phyloP scores from a whole-genome alignment of 2,329 filamentous ascomycete species.

The Neospermospora avenae region DNA sequence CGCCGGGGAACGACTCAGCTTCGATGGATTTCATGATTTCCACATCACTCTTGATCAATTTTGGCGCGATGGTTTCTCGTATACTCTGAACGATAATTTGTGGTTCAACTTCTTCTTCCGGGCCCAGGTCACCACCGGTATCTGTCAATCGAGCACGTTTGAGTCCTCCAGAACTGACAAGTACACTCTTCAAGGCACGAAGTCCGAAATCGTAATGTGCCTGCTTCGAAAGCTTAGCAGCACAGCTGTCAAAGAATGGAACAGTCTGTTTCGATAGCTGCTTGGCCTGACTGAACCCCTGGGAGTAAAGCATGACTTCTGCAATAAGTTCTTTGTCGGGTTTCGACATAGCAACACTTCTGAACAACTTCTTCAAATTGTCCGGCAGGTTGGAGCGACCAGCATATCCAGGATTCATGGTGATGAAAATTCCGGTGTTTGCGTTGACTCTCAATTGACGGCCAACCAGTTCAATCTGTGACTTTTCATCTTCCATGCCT shows the following conservation, averaged over 20 bases:
- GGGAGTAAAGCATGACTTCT: conserved; percentile 99
- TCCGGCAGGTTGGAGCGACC: conserved; percentile 97
- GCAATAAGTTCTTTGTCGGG: conserved; percentile 99
- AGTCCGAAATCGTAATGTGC: conserved; percentile 99
- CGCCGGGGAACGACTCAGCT: conserved; percentile 80
- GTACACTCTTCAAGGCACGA: conserved; percentile 94
- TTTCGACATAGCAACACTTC: conserved; percentile 99
- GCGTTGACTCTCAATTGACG: conserved; percentile 84
- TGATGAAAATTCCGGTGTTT: conserved; percentile 99
- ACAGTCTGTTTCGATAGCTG: conserved; percentile 91
- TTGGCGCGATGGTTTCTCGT: conserved; percentile 96
- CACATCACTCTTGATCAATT: conserved; percentile 90
- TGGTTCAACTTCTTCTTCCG: conserved; percentile 77
- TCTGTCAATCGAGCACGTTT: conserved; percentile 76
- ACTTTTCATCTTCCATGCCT: conserved; percentile 73
- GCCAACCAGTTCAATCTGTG: conserved; percentile 91
- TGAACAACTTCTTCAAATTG: conserved; percentile 99
- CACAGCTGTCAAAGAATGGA: conserved; percentile 95
- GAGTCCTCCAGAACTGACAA: conserved; percentile 94
- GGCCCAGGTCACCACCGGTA: conserved; percentile 53
- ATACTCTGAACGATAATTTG: conserved; percentile 99
- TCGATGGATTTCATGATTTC: conserved; percentile 85
- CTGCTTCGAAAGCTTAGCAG: conserved; percentile 81
- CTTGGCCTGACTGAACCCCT: conserved; percentile 97
- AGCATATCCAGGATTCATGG: conserved; percentile 99